phyloP scores from a whole-genome alignment of 257 asterid genomes.

The Primulina eburnea region DNA sequence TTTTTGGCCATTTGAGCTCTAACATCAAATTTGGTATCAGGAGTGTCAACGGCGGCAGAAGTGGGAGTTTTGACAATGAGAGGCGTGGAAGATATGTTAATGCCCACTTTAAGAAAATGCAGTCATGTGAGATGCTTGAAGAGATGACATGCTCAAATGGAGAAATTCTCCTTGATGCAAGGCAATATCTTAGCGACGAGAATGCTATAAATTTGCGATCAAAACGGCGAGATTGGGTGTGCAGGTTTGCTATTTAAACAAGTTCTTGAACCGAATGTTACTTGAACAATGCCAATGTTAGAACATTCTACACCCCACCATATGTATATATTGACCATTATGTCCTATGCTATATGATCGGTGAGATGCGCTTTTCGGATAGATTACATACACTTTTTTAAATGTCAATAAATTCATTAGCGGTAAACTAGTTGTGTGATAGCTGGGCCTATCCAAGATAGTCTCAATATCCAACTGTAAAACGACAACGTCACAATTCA shows the following conservation, averaged over 20 bases:
- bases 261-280: slow-evolving; percentile 53
- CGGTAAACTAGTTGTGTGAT: too few relatives aligned
- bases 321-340: slow-evolving; percentile 33
- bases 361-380: slow-evolving; percentile 41
- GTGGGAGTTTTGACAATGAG: slow-evolving; percentile 38
- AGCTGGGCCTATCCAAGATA: too few relatives aligned
- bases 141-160: slow-evolving; percentile 68
- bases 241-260: slow-evolving; percentile 53
- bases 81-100: slow-evolving; percentile 58
- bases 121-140: slow-evolving; percentile 33
- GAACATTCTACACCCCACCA: slow-evolving; percentile 51
- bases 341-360: too few relatives aligned
- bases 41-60: slow-evolving; percentile 33
- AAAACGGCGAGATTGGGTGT: slow-evolving; percentile 46
- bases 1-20: neutral
- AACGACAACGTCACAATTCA: too few relatives aligned
- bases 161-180: slow-evolving; percentile 50
- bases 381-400: slow-evolving; percentile 65
- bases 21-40: too few relatives aligned
- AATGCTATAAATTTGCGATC: slow-evolving; percentile 72
- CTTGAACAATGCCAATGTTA: slow-evolving; percentile 56
- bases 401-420: too few relatives aligned
- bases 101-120: slow-evolving; percentile 51
- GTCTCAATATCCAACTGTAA: too few relatives aligned
- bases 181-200: slow-evolving; percentile 77